Conservation (phyloP, 192 early-diverging fungal species). For the Entomortierella beljakovae region DNA sequence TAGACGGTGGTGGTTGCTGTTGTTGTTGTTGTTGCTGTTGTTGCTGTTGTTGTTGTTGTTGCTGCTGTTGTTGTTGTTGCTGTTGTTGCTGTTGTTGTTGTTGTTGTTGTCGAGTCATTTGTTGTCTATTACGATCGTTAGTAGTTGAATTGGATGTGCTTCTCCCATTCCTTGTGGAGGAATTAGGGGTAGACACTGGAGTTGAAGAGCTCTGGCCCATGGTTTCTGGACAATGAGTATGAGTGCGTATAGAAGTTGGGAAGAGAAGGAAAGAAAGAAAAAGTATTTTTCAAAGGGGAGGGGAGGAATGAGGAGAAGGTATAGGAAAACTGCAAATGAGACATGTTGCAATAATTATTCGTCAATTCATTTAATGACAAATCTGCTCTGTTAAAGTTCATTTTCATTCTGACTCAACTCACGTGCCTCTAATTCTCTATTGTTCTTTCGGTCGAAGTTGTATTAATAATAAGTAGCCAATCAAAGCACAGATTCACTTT, state of each 20-base stretch:
- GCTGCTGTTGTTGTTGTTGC: slow-evolving; percentile 1
- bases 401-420: too few relatives aligned
- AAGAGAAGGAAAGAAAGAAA: not conserved
- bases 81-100: slow-evolving; percentile 18
- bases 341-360: too few relatives aligned
- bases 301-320: not conserved
- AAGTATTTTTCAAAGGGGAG: not conserved
- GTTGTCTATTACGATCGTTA: not conserved
- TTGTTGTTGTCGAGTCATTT: slow-evolving; percentile 1
- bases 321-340: too few relatives aligned
- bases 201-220: slow-evolving; percentile 42
- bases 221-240: not conserved
- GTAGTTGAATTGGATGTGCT: not conserved
- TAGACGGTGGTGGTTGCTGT: slow-evolving; percentile 1
- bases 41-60: slow-evolving; percentile 5
- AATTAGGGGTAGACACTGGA: not conserved
- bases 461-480: too few relatives aligned
- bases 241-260: not conserved
- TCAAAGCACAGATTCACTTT: too few relatives aligned
- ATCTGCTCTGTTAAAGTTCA: too few relatives aligned
- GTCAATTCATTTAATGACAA: too few relatives aligned
- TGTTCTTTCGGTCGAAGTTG: too few relatives aligned
- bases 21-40: slow-evolving; percentile 21
- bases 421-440: too few relatives aligned
- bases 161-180: slow-evolving; percentile 20